Evolutionary conservation across 768 basidiomycete genomes (phyloP).

Genomic region (Lentinula raphanica): DNA sequence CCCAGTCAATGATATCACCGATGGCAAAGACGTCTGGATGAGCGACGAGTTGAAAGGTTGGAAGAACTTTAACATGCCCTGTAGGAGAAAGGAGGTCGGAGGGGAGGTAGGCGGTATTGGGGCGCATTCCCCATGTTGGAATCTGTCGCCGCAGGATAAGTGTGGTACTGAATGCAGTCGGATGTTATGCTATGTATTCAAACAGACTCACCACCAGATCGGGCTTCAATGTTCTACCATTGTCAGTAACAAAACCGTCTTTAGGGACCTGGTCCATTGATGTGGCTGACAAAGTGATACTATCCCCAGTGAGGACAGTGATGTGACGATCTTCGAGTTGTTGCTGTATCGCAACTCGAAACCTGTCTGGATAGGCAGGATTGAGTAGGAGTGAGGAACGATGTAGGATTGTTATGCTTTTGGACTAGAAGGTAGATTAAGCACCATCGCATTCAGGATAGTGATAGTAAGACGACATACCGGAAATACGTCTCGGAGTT

Average conservation of each 20-base stretch:
- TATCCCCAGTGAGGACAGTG: conserved; percentile 31
- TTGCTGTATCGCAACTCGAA: conserved; percentile 33
- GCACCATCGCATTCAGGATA: too few species aligned
- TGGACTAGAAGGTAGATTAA: not conserved
- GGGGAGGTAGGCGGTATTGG: conserved; percentile 32
- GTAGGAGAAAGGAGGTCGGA: conserved; percentile 26
- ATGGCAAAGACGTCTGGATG: conserved; percentile 48
- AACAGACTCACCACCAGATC: conserved; percentile 38
- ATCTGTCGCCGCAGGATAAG: not conserved
- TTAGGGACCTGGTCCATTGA: conserved; percentile 11
- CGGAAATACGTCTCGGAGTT: conserved; percentile 17
- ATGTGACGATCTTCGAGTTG: conserved; percentile 29
- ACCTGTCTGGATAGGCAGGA: conserved; percentile 35
- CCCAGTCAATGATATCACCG: conserved; percentile 61
- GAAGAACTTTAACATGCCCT: conserved; percentile 45
- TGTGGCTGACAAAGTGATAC: conserved; percentile 30
- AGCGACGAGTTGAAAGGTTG: conserved; percentile 48
- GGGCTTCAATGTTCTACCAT: conserved; percentile 31
- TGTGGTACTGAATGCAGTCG: not conserved
- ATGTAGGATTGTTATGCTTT: conserved; percentile 44
- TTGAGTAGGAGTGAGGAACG: conserved; percentile 36
- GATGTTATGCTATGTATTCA: not conserved
- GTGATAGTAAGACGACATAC: not conserved
- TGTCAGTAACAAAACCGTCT: conserved; percentile 30
- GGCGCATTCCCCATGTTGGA: conserved; percentile 15